These are phyloP conservation scores for Mycena belliarum DNA, from an alignment of 768 basidiomycete species.

Conservation along the genomic window DNA sequence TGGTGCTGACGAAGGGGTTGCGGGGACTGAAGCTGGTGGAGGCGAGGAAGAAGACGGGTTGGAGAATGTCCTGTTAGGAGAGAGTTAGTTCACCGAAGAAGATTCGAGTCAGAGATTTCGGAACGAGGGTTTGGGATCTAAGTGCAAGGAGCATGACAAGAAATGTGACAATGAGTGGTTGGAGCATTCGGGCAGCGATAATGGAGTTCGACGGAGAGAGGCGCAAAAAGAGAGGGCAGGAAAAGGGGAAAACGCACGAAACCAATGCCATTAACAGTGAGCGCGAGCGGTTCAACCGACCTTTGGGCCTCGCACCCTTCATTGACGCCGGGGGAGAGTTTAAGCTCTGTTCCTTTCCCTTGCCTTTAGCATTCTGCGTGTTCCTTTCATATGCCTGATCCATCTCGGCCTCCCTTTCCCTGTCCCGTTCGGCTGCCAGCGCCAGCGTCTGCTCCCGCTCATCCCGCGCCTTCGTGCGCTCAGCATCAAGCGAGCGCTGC, in stretches of 20 bases:
- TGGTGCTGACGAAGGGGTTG: conserved; percentile 24
- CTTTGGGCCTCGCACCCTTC: conserved; percentile 11
- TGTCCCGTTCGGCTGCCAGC: conserved; percentile 40
- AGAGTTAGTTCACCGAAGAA: not conserved
- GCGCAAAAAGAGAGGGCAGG: too few relatives aligned
- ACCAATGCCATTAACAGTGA: conserved; percentile 73
- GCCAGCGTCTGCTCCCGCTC: conserved; percentile 24
- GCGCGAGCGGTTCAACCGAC: conserved; percentile 27
- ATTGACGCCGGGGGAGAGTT: conserved; percentile 18
- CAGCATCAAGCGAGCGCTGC: conserved; percentile 11
- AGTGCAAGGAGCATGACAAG: too few relatives aligned
- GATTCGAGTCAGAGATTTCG: not conserved
- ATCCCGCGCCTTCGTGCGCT: conserved; percentile 15
- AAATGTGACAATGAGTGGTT: too few relatives aligned
- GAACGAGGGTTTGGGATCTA: not conserved
- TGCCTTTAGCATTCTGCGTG: conserved; percentile 46
- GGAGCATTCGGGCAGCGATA: too few relatives aligned
- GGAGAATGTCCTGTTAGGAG: conserved; percentile 11
- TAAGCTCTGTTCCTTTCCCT: conserved; percentile 50
- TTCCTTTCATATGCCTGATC: conserved; percentile 25
- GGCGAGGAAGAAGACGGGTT: conserved; percentile 27
- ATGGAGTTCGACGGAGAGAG: too few relatives aligned
- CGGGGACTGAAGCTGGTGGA: conserved; percentile 4
- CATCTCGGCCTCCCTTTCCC: conserved; percentile 27
- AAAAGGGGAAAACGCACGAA: conserved; percentile 41